A percentile compares a stretch with the other conserved stretches of the same genome.
These are phyloP conservation scores for Microbotryum lychnidis-dioicae DNA, from an alignment of 1,284 basidiomycete genomes.

Conservation along the genomic window DNA sequence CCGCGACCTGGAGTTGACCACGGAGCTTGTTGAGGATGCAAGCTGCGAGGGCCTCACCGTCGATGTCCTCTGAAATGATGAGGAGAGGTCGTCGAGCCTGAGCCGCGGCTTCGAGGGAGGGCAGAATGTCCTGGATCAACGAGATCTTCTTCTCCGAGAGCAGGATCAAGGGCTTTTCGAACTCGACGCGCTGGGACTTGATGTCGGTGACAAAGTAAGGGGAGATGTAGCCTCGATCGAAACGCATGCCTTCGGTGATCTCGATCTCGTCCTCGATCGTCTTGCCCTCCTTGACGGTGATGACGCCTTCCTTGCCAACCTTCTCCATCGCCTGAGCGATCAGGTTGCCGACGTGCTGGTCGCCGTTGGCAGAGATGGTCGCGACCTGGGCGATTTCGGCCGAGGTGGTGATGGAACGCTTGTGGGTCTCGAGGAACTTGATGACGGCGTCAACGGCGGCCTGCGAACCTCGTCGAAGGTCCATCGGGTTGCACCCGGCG, in stretches of 20 bases:
- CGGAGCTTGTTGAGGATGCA: conserved; percentile 98
- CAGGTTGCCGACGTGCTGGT: conserved; percentile 84
- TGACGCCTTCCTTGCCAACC: conserved; percentile 98
- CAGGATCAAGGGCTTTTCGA: conserved; percentile 91
- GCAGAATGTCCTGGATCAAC: conserved; percentile 87
- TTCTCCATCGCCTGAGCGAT: conserved; percentile 99
- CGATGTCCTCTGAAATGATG: conserved; percentile 95
- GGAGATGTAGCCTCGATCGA: conserved; percentile 97
- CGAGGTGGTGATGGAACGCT: conserved; percentile 90
- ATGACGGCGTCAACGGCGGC: conserved; percentile 95
- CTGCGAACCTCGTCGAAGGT: conserved; percentile 90
- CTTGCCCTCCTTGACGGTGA: conserved; percentile 93
- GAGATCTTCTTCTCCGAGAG: conserved; percentile 99
- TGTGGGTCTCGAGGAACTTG: conserved; percentile 78
- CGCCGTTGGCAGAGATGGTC: conserved; percentile 97
- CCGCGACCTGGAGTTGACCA: conserved; percentile 84
- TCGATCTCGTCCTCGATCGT: conserved; percentile 98
- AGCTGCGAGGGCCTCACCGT: conserved; percentile 93
- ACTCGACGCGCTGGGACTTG: conserved; percentile 91
- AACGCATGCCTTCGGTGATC: conserved; percentile 99
- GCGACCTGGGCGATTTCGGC: conserved; percentile 93
- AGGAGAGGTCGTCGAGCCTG: conserved; percentile 84
- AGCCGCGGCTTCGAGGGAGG: conserved; percentile 84
- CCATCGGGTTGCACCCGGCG: conserved; percentile 99
- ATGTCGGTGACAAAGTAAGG: conserved; percentile 99